A percentile compares a stretch with the other conserved stretches of the same genome.
Evolutionary conservation across 176 grass and related monocot genomes (phyloP).

Genomic region (Rhynchospora breviuscula): DNA sequence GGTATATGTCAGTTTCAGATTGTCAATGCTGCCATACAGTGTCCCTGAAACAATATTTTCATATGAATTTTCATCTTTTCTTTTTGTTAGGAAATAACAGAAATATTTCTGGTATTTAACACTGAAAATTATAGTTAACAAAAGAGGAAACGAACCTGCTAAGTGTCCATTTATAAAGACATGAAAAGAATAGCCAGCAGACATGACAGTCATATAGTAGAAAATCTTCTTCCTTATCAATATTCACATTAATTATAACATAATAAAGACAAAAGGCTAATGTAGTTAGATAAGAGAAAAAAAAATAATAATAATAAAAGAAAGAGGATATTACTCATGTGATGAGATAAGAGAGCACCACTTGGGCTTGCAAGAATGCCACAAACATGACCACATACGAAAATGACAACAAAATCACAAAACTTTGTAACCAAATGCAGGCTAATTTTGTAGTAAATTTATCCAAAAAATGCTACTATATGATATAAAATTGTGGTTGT

Average conservation of each 20-base stretch:
- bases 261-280: not conserved
- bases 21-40: slow-evolving; percentile 64
- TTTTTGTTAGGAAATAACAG: slow-evolving; percentile 14
- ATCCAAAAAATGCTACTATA: too few relatives aligned
- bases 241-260: slow-evolving; percentile 51
- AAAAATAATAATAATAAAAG: slow-evolving; percentile 6
- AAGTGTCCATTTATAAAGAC: slow-evolving; percentile 77
- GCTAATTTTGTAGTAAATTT: too few relatives aligned
- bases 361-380: too few relatives aligned
- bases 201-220: slow-evolving; percentile 79
- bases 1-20: slow-evolving; percentile 75
- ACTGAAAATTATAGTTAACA: not conserved
- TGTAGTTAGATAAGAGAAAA: not conserved
- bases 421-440: too few relatives aligned
- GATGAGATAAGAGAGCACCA: too few relatives aligned
- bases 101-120: not conserved
- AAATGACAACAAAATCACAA: too few relatives aligned
- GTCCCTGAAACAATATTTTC: slow-evolving; percentile 43
- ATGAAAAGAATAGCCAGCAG: slow-evolving; percentile 87
- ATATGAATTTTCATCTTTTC: not conserved
- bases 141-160: slow-evolving; percentile 31
- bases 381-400: too few relatives aligned
- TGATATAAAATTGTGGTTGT: too few relatives aligned
- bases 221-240: slow-evolving; percentile 65
- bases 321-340: not conserved